These are phyloP conservation scores for Piper betle DNA, from an alignment of 164 flowering plant species.

Conservation along the genomic window DNA sequence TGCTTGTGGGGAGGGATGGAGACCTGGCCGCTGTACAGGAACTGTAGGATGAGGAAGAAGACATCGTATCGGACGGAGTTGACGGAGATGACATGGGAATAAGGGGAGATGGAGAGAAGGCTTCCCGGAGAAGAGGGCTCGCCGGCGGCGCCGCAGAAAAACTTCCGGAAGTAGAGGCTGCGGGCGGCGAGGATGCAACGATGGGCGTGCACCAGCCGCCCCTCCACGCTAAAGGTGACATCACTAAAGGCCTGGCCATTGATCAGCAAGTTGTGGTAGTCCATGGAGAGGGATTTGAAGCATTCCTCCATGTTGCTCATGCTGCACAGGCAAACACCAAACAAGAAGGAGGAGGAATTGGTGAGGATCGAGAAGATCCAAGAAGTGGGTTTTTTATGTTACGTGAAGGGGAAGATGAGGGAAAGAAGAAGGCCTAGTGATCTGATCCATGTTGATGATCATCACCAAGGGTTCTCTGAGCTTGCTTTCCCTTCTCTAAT, in stretches of 20 bases:
- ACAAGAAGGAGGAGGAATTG: not conserved
- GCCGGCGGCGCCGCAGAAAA: constrained; percentile 68
- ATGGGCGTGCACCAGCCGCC: constrained; percentile 87
- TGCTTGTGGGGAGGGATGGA: constrained; percentile 92
- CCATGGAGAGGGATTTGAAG: constrained; percentile 74
- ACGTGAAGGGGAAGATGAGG: not conserved
- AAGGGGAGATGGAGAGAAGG: constrained; percentile 11
- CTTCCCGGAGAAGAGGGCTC: constrained; percentile 5
- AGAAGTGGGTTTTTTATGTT: not conserved
- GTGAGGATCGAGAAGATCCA: not conserved
- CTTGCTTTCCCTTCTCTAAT: not conserved
- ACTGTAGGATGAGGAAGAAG: constrained; percentile 80
- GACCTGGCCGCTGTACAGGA: constrained; percentile 91
- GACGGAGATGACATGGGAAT: constrained; percentile 65
- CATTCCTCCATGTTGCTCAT: constrained; percentile 57
- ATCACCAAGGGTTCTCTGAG: not conserved
- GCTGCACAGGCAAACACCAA: not conserved
- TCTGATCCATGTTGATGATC: not conserved
- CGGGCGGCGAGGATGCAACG: constrained; percentile 87
- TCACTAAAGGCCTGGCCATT: constrained; percentile 98
- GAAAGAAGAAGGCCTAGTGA: not conserved
- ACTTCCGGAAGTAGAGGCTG: constrained; percentile 79
- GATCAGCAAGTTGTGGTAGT: constrained; percentile 87
- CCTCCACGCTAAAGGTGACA: constrained; percentile 92
- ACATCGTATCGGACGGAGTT: constrained; percentile 96